Evolutionary conservation across 208 protist species (phyloP).

Genomic region (Wallacemonas collosoma): DNA sequence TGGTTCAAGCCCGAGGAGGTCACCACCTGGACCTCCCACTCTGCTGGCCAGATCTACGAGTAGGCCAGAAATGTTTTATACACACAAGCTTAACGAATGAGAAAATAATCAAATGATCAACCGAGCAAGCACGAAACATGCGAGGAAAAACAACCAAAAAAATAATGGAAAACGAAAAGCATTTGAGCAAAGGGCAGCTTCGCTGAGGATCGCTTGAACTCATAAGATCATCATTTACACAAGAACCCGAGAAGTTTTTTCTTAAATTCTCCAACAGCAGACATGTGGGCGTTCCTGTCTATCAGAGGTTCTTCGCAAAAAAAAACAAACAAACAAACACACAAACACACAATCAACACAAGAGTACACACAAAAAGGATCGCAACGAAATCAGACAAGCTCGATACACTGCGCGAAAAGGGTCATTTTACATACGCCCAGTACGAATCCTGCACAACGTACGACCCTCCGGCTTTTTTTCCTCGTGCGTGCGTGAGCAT

Average conservation of each 20-base stretch:
- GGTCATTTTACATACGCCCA: too few relatives aligned
- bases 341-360: neutral
- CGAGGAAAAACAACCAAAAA: slow-evolving; percentile 13
- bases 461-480: too few relatives aligned
- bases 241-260: slow-evolving; percentile 8
- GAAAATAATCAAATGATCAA: slow-evolving; percentile 18
- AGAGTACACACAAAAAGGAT: neutral
- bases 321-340: slow-evolving; percentile 9
- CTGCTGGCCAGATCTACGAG: slow-evolving; percentile 87
- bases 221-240: neutral
- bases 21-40: slow-evolving; percentile 77
- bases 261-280: slow-evolving; percentile 1
- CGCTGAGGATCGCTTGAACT: neutral
- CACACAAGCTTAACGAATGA: slow-evolving; percentile 3
- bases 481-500: too few relatives aligned
- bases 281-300: neutral
- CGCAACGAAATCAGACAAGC: too few relatives aligned
- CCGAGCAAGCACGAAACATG: slow-evolving; percentile 13
- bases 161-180: neutral
- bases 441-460: too few relatives aligned
- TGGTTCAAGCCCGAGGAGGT: slow-evolving; percentile 96
- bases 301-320: slow-evolving; percentile 11
- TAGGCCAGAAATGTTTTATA: slow-evolving; percentile 13
- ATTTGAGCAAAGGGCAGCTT: neutral
- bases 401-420: too few relatives aligned